These are phyloP conservation scores for Ceratobasidium sp. DNA, from an alignment of 1,284 basidiomycete genomes.

Conservation along the genomic window DNA sequence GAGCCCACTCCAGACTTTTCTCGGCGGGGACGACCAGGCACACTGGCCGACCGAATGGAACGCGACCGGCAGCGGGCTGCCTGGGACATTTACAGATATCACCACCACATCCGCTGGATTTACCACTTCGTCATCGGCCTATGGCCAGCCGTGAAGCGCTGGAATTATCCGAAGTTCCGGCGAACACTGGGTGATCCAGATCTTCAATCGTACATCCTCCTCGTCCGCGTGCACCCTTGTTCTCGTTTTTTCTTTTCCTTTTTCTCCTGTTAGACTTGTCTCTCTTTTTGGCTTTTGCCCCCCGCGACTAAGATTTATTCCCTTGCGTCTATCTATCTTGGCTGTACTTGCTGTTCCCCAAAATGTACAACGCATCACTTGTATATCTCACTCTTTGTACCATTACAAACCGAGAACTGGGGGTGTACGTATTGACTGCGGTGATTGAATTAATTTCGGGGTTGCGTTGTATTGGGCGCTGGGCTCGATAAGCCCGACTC, in stretches of 20 bases:
- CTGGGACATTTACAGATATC: constrained; percentile 18
- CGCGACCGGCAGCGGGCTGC: constrained; percentile 34
- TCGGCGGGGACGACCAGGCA: neutral
- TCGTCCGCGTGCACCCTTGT: constrained; percentile 11
- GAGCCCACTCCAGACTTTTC: constrained; percentile 14
- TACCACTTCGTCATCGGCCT: constrained; percentile 14
- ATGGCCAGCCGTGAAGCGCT: neutral
- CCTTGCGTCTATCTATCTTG: constrained; percentile 26
- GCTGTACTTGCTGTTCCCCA: constrained; percentile 3
- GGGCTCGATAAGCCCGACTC: neutral
- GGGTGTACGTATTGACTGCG: constrained; percentile 23
- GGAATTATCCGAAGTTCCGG: constrained; percentile 38
- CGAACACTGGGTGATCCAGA: neutral
- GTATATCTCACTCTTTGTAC: constrained; percentile 30
- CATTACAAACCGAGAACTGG: constrained; percentile 27
- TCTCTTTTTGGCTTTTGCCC: constrained; percentile 14
- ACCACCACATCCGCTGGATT: neutral
- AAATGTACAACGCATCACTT: constrained; percentile 40
- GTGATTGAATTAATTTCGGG: constrained; percentile 29
- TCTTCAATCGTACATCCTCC: constrained; percentile 6
- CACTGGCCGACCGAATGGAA: constrained; percentile 30
- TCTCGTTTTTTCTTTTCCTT: neutral
- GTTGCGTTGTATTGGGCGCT: neutral
- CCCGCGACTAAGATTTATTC: constrained; percentile 37
- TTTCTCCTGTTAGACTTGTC: neutral